A percentile compares a stretch with the other conserved stretches of the same genome.
Evolutionary conservation across 495 filamentous ascomycete species (phyloP).

Genomic region (Apiosordaria backusii): DNA sequence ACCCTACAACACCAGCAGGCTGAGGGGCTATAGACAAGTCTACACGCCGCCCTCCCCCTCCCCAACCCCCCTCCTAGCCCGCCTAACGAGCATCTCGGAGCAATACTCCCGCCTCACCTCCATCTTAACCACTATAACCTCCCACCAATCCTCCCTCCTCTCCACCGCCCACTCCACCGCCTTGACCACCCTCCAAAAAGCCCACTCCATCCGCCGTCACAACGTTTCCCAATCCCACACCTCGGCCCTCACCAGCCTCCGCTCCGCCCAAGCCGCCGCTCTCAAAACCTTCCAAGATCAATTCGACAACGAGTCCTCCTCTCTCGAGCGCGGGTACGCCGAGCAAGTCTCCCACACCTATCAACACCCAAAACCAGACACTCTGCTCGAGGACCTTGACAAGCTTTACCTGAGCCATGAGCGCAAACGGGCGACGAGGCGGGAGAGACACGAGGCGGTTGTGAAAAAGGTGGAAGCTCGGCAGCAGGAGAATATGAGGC

Average conservation of each 20-base stretch:
- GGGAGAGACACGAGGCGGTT: no score
- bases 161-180: background rate
- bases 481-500: no score
- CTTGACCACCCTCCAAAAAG: background rate
- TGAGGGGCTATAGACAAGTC: no score
- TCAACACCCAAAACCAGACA: no score
- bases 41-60: no score
- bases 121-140: background rate
- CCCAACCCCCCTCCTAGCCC: background rate
- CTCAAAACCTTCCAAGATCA: background rate
- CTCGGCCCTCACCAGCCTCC: background rate
- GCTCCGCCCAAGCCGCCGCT: background rate
- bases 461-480: background rate
- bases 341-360: no score
- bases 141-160: background rate
- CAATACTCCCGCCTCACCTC: background rate
- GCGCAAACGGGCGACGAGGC: no score
- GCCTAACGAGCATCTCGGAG: background rate
- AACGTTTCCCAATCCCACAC: background rate
- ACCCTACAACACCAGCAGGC: no score
- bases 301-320: no score
- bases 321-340: no score
- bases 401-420: no score
- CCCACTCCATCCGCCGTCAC: background rate
- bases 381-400: no score